Conservation (phyloP, 148 eudicot genomes). For the Nyssa sinensis region DNA sequence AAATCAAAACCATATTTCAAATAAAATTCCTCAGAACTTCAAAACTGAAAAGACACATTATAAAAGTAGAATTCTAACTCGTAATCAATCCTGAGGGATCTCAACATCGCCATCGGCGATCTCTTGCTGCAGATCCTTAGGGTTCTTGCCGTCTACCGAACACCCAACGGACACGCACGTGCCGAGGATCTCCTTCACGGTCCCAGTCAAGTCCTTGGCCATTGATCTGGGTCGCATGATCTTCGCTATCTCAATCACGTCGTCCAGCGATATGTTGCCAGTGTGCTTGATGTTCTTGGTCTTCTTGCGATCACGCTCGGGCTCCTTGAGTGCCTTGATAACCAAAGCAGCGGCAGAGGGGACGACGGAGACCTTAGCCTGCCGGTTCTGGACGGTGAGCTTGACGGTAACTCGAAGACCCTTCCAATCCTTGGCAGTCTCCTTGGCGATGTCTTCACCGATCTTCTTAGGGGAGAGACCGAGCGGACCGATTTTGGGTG, state of each 20-base stretch:
- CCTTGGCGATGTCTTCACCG: constrained; percentile 23
- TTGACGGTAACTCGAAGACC: constrained; percentile 24
- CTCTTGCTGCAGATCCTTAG: constrained; percentile 27
- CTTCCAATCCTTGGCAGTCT: constrained; percentile 27
- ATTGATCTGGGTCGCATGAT: constrained; percentile 18
- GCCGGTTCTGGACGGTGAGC: constrained; percentile 20
- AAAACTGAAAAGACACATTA: not conserved
- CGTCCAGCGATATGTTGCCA: constrained; percentile 17
- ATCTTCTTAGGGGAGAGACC: constrained; percentile 21
- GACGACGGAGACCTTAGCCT: constrained; percentile 21
- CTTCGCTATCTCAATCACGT: constrained; percentile 20
- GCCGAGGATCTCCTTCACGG: constrained; percentile 21
- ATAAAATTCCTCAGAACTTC: not conserved
- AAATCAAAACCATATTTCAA: not conserved
- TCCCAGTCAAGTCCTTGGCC: constrained; percentile 20
- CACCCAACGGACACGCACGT: constrained; percentile 23
- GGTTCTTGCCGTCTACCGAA: constrained; percentile 19
- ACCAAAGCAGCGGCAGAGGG: constrained; percentile 23
- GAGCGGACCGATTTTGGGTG: constrained; percentile 21
- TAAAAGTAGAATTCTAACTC: not conserved
- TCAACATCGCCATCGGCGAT: constrained; percentile 19
- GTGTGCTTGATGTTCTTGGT: constrained; percentile 19
- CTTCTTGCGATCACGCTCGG: constrained; percentile 21
- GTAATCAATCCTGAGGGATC: constrained; percentile 17
- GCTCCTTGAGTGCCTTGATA: constrained; percentile 22